Percentiles rank a stretch among this genome's conserved stretches.
Evolutionary conservation across 306 rosid genomes (phyloP).

Genomic region (Carpinus fangiana): DNA sequence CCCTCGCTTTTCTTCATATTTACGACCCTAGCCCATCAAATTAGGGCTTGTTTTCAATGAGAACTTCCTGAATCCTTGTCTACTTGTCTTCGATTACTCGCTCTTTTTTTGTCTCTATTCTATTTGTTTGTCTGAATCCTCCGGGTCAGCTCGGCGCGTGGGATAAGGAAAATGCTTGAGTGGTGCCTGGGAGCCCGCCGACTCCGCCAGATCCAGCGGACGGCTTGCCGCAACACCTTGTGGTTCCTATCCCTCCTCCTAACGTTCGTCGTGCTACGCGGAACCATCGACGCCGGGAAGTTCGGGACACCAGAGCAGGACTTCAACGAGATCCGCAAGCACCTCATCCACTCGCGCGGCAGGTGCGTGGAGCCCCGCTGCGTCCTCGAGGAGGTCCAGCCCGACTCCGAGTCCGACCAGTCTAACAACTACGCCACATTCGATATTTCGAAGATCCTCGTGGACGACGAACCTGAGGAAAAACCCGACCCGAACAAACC

Average conservation of each 20-base stretch:
- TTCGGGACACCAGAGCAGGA: conserved; percentile 90
- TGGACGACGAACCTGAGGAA: conserved; percentile 48
- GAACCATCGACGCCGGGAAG: conserved; percentile 89
- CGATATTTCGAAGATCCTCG: conserved; percentile 63
- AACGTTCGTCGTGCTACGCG: conserved; percentile 75
- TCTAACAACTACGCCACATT: conserved; percentile 67
- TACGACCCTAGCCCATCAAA: conserved; percentile 18
- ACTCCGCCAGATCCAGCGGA: conserved; percentile 73
- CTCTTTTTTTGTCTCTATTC: too few relatives aligned
- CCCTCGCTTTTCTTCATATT: conserved; percentile 4
- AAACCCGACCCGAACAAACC: conserved; percentile 44
- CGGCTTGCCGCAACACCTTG: conserved; percentile 55
- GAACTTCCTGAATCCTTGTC: neutral
- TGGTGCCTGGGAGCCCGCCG: conserved; percentile 62
- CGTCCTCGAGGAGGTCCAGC: conserved; percentile 48
- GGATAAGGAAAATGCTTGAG: conserved; percentile 48
- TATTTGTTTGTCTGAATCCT: neutral
- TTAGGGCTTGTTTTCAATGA: neutral
- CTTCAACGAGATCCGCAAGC: conserved; percentile 61
- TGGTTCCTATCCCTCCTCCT: conserved; percentile 66
- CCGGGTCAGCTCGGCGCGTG: conserved; percentile 25
- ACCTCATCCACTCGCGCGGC: conserved; percentile 41
- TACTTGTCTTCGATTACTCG: neutral
- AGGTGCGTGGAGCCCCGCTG: conserved; percentile 67
- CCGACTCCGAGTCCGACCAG: conserved; percentile 30